Evolutionary conservation across 2,329 filamentous ascomycete species (phyloP).

Genomic region (Fusarium devonianum): DNA sequence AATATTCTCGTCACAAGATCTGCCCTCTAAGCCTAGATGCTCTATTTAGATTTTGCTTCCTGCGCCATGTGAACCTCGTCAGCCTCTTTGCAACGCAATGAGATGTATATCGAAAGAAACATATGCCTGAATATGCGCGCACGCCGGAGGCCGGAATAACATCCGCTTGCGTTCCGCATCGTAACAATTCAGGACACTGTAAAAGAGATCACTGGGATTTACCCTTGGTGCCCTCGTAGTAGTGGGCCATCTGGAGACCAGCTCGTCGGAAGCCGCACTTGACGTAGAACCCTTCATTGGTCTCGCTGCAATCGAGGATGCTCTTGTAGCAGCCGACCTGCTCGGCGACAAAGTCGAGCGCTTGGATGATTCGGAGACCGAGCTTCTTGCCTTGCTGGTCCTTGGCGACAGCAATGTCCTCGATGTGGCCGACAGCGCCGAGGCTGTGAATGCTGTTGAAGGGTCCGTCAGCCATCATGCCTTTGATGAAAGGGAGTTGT

Average conservation of each 20-base stretch:
- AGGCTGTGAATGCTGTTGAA: constrained; percentile 74
- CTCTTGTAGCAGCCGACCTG: constrained; percentile 96
- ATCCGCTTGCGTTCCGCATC: background rate
- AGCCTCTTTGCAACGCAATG: constrained; percentile 32
- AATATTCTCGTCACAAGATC: constrained; percentile 29
- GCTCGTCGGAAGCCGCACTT: constrained; percentile 96
- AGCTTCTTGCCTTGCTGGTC: constrained; percentile 98
- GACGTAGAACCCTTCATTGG: constrained; percentile 96
- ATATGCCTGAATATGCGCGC: constrained; percentile 1
- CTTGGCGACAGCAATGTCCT: constrained; percentile 94
- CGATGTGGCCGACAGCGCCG: constrained; percentile 90
- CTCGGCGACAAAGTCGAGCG: constrained; percentile 86
- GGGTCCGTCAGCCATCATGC: constrained; percentile 26
- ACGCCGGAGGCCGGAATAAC: background rate
- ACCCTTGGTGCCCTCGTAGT: constrained; percentile 71
- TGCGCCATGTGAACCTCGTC: constrained; percentile 39
- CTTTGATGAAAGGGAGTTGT: background rate
- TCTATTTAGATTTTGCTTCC: constrained; percentile 42
- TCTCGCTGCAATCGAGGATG: constrained; percentile 94
- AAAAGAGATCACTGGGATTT: constrained; percentile 47
- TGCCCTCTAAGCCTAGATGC: constrained; percentile 26
- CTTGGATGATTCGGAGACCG: constrained; percentile 90
- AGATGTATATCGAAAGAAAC: constrained; percentile 20
- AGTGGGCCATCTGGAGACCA: constrained; percentile 96
- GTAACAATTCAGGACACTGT: background rate